Evolutionary conservation across 768 basidiomycete species (phyloP).

Genomic region (Rhodotorula graminis): DNA sequence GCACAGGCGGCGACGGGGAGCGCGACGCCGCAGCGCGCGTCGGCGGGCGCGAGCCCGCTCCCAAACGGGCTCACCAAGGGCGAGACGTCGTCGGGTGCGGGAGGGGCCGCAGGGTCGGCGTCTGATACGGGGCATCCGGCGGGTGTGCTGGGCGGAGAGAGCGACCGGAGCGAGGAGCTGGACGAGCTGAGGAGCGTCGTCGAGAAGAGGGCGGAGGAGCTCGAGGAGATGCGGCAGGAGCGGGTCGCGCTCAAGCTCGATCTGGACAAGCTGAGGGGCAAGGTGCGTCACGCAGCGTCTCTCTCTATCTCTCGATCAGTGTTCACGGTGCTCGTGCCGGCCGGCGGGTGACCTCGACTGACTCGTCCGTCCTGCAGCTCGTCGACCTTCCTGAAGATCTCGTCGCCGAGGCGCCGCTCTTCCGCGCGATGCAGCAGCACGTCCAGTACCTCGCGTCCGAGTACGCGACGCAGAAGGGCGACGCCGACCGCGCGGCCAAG

Average conservation of each 20-base stretch:
- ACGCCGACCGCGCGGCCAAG: slow-evolving; percentile 45
- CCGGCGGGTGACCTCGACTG: not conserved
- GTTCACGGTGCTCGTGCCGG: too few species aligned
- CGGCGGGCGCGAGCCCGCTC: not conserved
- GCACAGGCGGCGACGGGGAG: not conserved
- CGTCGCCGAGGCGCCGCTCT: slow-evolving; percentile 55
- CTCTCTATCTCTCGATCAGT: too few species aligned
- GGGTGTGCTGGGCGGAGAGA: not conserved
- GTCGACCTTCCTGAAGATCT: slow-evolving; percentile 49
- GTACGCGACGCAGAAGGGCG: slow-evolving; percentile 50
- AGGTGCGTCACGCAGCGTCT: slow-evolving; percentile 47
- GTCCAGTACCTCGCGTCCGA: slow-evolving; percentile 53
- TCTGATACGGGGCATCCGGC: not conserved
- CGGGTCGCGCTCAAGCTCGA: slow-evolving; percentile 51
- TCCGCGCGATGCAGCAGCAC: slow-evolving; percentile 59
- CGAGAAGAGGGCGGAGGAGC: slow-evolving; percentile 45
- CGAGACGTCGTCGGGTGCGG: not conserved
- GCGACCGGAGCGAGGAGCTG: slow-evolving; percentile 5
- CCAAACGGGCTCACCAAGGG: not conserved
- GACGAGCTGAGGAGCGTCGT: slow-evolving; percentile 29
- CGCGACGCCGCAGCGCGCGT: not conserved
- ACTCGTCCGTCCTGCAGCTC: slow-evolving; percentile 23
- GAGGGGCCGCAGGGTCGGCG: not conserved
- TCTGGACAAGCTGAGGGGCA: slow-evolving; percentile 51
- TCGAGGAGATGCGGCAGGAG: slow-evolving; percentile 53